Percentiles rank a stretch among this genome's conserved stretches.
These are phyloP conservation scores for Penicillium taxi DNA, from an alignment of 495 filamentous ascomycete genomes.

Conservation along the genomic window DNA sequence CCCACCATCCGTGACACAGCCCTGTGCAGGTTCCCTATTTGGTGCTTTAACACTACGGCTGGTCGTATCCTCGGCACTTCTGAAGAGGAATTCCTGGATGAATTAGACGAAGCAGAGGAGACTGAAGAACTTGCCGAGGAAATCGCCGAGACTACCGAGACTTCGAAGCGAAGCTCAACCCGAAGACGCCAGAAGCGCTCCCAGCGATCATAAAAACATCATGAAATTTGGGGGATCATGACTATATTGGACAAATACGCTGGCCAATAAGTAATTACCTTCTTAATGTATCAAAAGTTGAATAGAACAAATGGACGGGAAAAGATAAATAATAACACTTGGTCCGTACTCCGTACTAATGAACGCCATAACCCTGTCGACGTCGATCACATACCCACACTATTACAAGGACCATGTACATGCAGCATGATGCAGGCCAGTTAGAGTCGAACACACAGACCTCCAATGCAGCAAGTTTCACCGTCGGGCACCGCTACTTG, in stretches of 20 bases:
- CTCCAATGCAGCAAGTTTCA: conserved; percentile 14
- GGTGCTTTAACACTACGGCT: conserved; percentile 51
- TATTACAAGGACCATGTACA: too few species aligned
- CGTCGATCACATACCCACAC: not conserved
- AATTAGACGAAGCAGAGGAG: not conserved
- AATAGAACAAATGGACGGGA: conserved; percentile 4
- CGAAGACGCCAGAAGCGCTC: conserved; percentile 29
- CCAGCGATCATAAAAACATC: conserved; percentile 21
- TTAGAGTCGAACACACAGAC: conserved; percentile 7
- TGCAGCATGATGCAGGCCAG: conserved; percentile 12
- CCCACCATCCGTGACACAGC: conserved; percentile 65
- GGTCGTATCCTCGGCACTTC: conserved; percentile 43
- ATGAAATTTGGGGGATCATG: too few species aligned
- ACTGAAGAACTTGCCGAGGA: conserved; percentile 24
- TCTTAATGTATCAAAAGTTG: conserved; percentile 4
- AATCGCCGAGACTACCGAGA: conserved; percentile 20
- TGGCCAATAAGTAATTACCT: too few species aligned
- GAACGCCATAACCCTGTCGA: too few species aligned
- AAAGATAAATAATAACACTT: too few species aligned
- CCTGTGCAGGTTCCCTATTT: conserved; percentile 58
- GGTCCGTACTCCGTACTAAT: too few species aligned
- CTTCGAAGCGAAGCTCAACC: conserved; percentile 16
- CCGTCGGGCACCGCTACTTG: conserved; percentile 24
- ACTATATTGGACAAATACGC: not conserved
- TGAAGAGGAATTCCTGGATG: conserved; percentile 7